These are phyloP conservation scores for Protea cynaroides DNA, from an alignment of 164 flowering plant genomes.

Conservation along the genomic window DNA sequence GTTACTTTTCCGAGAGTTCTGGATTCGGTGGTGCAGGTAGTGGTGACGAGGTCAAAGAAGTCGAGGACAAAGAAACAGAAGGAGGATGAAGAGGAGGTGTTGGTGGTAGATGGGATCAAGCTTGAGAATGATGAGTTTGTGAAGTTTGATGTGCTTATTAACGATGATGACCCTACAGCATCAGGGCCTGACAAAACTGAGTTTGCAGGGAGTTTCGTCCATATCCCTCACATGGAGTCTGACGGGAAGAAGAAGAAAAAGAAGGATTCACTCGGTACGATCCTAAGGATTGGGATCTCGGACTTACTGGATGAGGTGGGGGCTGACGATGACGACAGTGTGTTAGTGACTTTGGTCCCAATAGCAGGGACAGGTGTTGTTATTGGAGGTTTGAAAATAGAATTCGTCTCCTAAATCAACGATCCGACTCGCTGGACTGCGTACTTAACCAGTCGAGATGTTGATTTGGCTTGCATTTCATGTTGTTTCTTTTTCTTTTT, in stretches of 20 bases:
- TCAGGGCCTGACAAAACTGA: too few relatives aligned
- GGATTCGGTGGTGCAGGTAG: constrained; percentile 15
- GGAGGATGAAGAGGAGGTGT: constrained; percentile 49
- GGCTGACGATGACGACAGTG: too few relatives aligned
- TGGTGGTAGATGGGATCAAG: constrained; percentile 46
- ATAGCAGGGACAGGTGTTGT: constrained; percentile 8
- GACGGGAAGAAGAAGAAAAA: constrained; percentile 23
- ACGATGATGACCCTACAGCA: constrained; percentile 44
- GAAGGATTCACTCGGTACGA: constrained; percentile 30
- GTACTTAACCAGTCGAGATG: too few relatives aligned
- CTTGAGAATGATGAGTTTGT: constrained; percentile 25
- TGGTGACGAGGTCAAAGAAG: constrained; percentile 43
- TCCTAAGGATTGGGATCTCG: constrained; percentile 33
- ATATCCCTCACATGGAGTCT: constrained; percentile 40
- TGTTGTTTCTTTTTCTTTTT: too few relatives aligned
- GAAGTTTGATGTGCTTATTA: constrained; percentile 55
- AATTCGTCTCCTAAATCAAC: neutral
- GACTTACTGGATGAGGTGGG: constrained; percentile 50
- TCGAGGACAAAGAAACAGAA: constrained; percentile 41
- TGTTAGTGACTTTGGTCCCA: constrained; percentile 13
- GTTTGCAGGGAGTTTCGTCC: constrained; percentile 61
- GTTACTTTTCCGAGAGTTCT: constrained; percentile 35
- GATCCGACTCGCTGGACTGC: too few relatives aligned
- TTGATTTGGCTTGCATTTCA: too few relatives aligned
- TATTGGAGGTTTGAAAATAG: constrained; percentile 7